Percentiles rank a stretch among this genome's conserved stretches.
Conservation (phyloP, 805 yeast genomes). For the Aciculoconidium aculeatum region DNA sequence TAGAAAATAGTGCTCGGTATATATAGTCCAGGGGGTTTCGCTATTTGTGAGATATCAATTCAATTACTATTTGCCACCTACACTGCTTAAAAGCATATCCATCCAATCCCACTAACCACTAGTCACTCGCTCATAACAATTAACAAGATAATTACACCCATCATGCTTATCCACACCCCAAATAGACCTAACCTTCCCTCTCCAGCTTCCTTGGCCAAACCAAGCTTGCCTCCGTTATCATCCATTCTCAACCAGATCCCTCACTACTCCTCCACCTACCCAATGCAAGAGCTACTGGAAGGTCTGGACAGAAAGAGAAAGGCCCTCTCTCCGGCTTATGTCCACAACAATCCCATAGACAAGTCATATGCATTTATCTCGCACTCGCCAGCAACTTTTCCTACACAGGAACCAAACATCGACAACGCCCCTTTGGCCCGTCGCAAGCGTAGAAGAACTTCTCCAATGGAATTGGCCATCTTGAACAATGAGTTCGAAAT, state of each 20-base stretch:
- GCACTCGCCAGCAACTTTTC: conserved; percentile 87
- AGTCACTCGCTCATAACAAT: no score
- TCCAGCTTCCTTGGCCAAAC: conserved; percentile 14
- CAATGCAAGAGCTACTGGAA: no score
- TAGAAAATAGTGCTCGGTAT: no score
- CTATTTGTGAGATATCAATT: no score
- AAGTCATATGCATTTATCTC: conserved; percentile 80
- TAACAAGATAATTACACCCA: no score
- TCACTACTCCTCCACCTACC: no score
- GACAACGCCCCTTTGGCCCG: conserved; percentile 92
- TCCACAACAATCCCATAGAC: conserved; percentile 10
- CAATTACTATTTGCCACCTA: no score
- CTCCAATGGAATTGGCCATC: conserved; percentile 77
- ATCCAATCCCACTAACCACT: conserved; percentile 1
- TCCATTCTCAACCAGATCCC: conserved; percentile 18
- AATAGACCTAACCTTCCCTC: conserved; percentile 26
- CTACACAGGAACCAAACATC: conserved; percentile 72
- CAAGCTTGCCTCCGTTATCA: conserved; percentile 37
- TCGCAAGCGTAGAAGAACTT: conserved; percentile 91
- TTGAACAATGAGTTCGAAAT: conserved; percentile 71
- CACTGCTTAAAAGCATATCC: no score
- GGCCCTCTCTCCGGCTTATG: conserved; percentile 7
- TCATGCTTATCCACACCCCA: conserved; percentile 29
- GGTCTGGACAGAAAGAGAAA: conserved; percentile 7
- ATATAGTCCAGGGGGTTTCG: no score